A percentile compares a stretch with the other conserved stretches of the same genome.
Conservation (phyloP, 305 asterid species). For the Fraxinus xanthoxyloides region DNA sequence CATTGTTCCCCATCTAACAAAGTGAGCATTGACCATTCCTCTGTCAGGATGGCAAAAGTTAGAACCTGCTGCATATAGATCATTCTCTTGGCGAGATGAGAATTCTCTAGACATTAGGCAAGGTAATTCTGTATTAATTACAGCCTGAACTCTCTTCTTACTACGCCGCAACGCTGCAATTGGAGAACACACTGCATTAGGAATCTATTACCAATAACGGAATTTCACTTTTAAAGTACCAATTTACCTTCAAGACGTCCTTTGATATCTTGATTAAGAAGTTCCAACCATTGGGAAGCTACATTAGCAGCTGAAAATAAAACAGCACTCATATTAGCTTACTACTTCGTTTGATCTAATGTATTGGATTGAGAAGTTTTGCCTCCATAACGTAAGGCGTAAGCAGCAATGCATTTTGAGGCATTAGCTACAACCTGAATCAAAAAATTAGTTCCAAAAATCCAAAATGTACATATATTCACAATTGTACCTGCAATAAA, state of each 20-base stretch:
- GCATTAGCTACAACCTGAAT: background rate
- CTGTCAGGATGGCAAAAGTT: constrained; percentile 18
- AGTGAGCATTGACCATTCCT: constrained; percentile 34
- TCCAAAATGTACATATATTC: background rate
- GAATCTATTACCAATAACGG: background rate
- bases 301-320: constrained; percentile 45
- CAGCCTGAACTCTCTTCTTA: constrained; percentile 48
- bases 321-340: background rate
- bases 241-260: constrained; percentile 49
- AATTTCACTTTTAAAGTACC: background rate
- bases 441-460: background rate
- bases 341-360: background rate
- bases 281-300: constrained; percentile 59
- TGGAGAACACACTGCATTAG: background rate
- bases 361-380: background rate
- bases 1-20: constrained; percentile 60
- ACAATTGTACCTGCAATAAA: background rate
- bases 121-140: constrained; percentile 46
- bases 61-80: constrained; percentile 19
- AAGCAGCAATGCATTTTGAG: background rate
- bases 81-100: constrained; percentile 34
- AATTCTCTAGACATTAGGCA: constrained; percentile 42
- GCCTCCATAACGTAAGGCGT: background rate
- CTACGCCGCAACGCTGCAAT: constrained; percentile 49
- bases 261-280: constrained; percentile 48